Evolutionary conservation across 441 rosid species (phyloP).

Genomic region (Arabidopsis lyrata): DNA sequence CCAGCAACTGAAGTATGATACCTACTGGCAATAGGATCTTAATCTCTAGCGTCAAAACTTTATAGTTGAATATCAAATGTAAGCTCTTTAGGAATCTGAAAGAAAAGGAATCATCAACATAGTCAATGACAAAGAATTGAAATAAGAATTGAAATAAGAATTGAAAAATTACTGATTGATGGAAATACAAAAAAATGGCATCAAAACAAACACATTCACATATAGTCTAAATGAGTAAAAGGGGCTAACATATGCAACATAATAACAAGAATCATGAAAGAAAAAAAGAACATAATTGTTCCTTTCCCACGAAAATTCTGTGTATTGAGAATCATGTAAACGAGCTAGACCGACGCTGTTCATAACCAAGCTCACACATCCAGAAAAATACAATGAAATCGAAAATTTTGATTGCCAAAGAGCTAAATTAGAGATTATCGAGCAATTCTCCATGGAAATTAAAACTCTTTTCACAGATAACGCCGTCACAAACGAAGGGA

Average conservation of each 20-base stretch:
- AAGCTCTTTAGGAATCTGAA: constrained; percentile 19
- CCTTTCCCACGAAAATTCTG: constrained; percentile 2
- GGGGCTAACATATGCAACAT: background rate
- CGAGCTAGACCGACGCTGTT: background rate
- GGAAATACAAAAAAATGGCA: background rate
- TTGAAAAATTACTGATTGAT: background rate
- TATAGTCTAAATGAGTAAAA: background rate
- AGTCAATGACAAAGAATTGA: background rate
- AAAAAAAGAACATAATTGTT: background rate
- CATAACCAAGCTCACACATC: constrained; percentile 7
- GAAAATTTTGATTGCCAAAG: background rate
- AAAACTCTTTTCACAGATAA: constrained; percentile 13
- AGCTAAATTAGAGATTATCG: constrained; percentile 3
- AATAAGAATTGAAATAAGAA: background rate
- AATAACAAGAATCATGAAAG: constrained; percentile 1
- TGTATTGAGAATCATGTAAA: background rate
- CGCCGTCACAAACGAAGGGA: background rate
- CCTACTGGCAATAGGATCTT: background rate
- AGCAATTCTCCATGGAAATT: constrained; percentile 19
- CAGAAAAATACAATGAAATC: constrained; percentile 10
- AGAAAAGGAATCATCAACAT: constrained; percentile 8
- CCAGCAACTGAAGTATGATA: constrained; percentile 17
- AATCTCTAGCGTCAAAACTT: constrained; percentile 17
- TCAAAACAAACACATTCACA: constrained; percentile 9
- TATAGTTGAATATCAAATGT: constrained; percentile 3